Base-by-base conservation (phyloP, 371 early-diverging fungal species). In the Sporodiniella umbellata region DNA sequence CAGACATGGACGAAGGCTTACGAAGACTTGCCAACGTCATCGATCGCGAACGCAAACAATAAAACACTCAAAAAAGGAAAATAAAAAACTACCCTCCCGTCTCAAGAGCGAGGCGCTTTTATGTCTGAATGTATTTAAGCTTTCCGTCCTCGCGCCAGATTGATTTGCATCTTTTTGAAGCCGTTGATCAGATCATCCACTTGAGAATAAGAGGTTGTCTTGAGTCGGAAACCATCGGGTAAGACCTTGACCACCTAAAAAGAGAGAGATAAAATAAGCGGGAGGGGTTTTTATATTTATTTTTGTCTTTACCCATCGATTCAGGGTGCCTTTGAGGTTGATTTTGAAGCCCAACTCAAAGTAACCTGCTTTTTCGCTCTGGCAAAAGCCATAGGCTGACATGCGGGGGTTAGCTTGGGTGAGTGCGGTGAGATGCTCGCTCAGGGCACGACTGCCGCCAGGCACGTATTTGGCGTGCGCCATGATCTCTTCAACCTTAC, bases 401-500 rank as follows among this genome's bases (percentile, higher is more conserved):
- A 73, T 67, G 35, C 62, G 70, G n/a, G 83, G 79, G 45, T 78
- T 78, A 0, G 72, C 72, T 45, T 61, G 63, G 3, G 74, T 73
- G 7, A 60, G 55, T 1, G 65, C 58, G 0, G 58, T 58, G 6
- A 78, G 50, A 40, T 71, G 67, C 1, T 70, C 59, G 38, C 64
- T 75, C 56, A 82, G 51, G n/a, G 56, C 61, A 33, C 56, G 39
- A 8, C 50, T 42, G 8, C 72, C 70, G 30, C 76, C 75, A 1
- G 64, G 47, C 22, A 72, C 67, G 66, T 65, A 93, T 64, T 89
- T 88, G 14, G 78, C 73, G 60, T 78, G 83, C 6, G 74, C 62
- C 68, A 78, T 80, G 21, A 87, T 66, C 26, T 84, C 81, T 31
- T 86, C 82, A 2, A 87, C 80, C 56, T 84, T 84, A 38, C 76